phyloP scores from a whole-genome alignment of 345 rosid genomes.

The Excoecaria cochinchinensis region DNA sequence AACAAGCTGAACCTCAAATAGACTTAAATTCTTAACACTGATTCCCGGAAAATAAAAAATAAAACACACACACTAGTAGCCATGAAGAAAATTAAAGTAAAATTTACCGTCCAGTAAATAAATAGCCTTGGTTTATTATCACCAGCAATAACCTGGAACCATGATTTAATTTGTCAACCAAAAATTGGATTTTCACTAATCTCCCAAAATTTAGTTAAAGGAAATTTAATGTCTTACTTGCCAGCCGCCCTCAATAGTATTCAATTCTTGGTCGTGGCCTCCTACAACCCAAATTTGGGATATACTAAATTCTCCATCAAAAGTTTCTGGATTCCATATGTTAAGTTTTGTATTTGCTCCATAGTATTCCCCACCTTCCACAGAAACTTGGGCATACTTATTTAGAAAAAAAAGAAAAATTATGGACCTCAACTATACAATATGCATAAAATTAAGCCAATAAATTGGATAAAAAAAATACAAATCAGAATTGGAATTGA shows the following conservation, averaged over 20 bases:
- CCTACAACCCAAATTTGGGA: neutral
- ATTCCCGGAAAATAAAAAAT: neutral
- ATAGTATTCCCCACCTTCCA: no score
- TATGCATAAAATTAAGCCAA: no score
- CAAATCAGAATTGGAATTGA: no score
- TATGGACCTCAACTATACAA: no score
- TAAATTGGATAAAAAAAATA: no score
- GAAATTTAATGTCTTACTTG: neutral
- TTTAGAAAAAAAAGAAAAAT: no score
- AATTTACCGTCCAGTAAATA: slow-evolving; percentile 39
- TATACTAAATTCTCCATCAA: no score
- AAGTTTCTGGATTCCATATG: no score
- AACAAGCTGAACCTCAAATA: neutral
- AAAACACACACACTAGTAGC: neutral
- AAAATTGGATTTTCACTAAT: no score
- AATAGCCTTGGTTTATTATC: slow-evolving; percentile 16
- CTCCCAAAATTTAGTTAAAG: no score
- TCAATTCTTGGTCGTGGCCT: slow-evolving; percentile 3
- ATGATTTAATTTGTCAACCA: neutral
- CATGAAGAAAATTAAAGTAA: neutral
- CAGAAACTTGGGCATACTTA: no score
- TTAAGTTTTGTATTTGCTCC: no score
- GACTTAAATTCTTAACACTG: neutral
- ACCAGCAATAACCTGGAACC: neutral
- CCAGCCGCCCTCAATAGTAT: slow-evolving; percentile 30